Evolutionary conservation across 2,329 filamentous ascomycete species (phyloP).

Genomic region (Periconia sp.): DNA sequence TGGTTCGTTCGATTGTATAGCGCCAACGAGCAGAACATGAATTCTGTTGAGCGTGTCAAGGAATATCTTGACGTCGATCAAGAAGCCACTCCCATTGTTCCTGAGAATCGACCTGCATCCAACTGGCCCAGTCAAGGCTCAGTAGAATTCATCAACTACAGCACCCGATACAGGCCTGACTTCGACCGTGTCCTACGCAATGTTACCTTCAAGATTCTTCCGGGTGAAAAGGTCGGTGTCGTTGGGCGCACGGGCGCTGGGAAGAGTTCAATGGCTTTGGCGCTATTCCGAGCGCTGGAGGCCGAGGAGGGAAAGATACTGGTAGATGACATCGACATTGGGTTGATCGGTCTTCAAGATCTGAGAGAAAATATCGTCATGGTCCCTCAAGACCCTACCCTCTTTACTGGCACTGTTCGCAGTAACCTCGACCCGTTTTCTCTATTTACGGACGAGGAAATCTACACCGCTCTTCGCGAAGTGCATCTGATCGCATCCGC

Average conservation of each 20-base stretch:
- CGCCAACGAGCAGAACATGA: conserved; percentile 99
- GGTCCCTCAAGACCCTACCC: conserved; percentile 93
- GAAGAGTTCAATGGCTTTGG: conserved; percentile 92
- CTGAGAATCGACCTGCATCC: conserved; percentile 75
- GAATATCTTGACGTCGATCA: conserved; percentile 97
- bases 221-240: conserved; percentile 92
- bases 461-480: conserved; percentile 83
- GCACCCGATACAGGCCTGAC: conserved; percentile 85
- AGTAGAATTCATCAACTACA: conserved; percentile 88
- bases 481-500: conserved; percentile 77
- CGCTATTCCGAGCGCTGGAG: conserved; percentile 91
- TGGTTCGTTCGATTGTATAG: conserved; percentile 96
- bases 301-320: conserved; percentile 88
- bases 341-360: conserved; percentile 88
- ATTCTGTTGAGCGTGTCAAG: conserved; percentile 95
- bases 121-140: conserved; percentile 87
- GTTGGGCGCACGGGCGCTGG: conserved; percentile 95
- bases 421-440: conserved; percentile 93
- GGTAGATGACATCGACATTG: conserved; percentile 90
- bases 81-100: conserved; percentile 79
- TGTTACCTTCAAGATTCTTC: conserved; percentile 83
- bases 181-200: conserved; percentile 85
- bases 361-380: conserved; percentile 94
- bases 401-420: conserved; percentile 91
- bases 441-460: conserved; percentile 85